phyloP scores from a whole-genome alignment of 2,329 filamentous ascomycete genomes.

The Hypoxylon sp. region DNA sequence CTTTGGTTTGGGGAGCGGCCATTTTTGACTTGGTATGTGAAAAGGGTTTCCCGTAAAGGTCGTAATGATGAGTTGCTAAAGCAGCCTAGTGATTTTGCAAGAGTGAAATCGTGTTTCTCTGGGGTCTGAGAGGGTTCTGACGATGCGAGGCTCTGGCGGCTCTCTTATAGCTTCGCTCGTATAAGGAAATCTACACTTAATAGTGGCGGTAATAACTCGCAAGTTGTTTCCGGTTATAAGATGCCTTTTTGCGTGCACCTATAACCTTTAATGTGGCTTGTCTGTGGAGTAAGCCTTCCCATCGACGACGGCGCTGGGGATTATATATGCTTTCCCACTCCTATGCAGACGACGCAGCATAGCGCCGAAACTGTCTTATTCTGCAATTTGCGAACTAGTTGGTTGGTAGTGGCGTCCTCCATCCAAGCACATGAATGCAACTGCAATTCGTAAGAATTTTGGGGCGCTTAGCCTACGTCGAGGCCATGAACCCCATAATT shows the following conservation, averaged over 20 bases:
- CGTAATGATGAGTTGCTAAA: not conserved
- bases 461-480: not conserved
- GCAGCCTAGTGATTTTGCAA: not conserved
- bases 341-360: not conserved
- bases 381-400: not conserved
- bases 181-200: not conserved
- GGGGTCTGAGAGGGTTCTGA: not conserved
- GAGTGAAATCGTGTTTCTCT: not conserved
- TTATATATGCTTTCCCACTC: constrained; percentile 14
- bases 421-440: not conserved
- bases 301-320: not conserved
- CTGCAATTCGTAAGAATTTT: constrained; percentile 1
- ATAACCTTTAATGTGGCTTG: constrained; percentile 1
- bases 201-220: not conserved
- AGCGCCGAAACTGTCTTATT: constrained; percentile 4
- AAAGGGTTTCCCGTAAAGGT: not conserved
- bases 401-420: not conserved
- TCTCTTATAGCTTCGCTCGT: not conserved
- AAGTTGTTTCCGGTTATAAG: not conserved
- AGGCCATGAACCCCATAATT: not conserved
- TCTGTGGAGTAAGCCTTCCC: not conserved
- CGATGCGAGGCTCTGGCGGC: not conserved
- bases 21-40: constrained; percentile 26
- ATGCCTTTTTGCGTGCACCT: not conserved
- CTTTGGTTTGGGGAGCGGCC: constrained; percentile 41